Conservation (phyloP, 129 eudicot species). For the Centrapalus pauciflorus region DNA sequence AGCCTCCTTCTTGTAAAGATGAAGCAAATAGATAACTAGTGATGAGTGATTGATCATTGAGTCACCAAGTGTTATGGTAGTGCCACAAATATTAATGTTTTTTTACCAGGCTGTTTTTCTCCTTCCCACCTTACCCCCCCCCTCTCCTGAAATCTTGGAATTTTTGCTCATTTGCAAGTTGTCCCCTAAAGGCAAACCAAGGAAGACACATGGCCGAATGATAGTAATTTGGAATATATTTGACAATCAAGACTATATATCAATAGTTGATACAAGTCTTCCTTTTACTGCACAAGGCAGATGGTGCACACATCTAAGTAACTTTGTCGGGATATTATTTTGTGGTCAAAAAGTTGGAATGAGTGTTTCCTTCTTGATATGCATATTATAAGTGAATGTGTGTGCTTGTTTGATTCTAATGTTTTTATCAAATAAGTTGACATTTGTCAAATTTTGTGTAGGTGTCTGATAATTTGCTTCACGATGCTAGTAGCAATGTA, state of each 20-base stretch:
- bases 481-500: slow-evolving; percentile 75
- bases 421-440: background rate
- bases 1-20: background rate
- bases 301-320: background rate
- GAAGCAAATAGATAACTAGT: background rate
- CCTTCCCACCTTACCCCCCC: too few species aligned
- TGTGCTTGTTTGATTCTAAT: background rate
- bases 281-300: background rate
- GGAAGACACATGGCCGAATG: background rate
- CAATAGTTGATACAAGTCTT: background rate
- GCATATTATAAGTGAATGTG: too few species aligned
- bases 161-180: too few species aligned
- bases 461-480: slow-evolving; percentile 98
- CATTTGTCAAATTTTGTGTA: slow-evolving; percentile 15
- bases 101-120: background rate
- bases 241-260: background rate
- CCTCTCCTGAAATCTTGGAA: too few species aligned
- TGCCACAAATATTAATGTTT: background rate
- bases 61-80: background rate
- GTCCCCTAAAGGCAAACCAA: background rate
- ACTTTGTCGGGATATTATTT: background rate
- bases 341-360: background rate
- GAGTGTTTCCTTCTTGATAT: background rate
- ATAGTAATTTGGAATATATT: background rate
- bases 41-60: background rate